These are phyloP conservation scores for Solanum paucissectum DNA, from an alignment of 257 asterid genomes.

Conservation along the genomic window DNA sequence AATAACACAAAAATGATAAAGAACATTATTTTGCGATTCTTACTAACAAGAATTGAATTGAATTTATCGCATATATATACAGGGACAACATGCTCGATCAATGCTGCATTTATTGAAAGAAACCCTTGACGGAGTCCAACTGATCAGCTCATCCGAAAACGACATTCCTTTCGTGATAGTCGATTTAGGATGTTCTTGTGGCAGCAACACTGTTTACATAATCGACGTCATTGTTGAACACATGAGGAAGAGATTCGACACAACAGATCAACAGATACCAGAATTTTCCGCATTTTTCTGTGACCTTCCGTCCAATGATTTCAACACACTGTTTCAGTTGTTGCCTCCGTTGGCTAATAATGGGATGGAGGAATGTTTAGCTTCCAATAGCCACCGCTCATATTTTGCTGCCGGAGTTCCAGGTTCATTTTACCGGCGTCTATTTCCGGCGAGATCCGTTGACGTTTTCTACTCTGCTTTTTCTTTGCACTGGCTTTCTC, in stretches of 20 bases:
- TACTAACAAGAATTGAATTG: background rate
- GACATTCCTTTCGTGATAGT: slow-evolving; percentile 60
- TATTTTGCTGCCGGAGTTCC: slow-evolving; percentile 96
- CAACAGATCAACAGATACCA: slow-evolving; percentile 37
- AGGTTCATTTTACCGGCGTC: slow-evolving; percentile 74
- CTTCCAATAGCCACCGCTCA: slow-evolving; percentile 57
- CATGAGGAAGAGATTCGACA: slow-evolving; percentile 49
- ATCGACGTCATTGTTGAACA: slow-evolving; percentile 67
- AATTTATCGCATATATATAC: background rate
- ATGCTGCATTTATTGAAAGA: slow-evolving; percentile 66
- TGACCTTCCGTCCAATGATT: slow-evolving; percentile 86
- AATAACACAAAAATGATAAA: too few species aligned
- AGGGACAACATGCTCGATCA: slow-evolving; percentile 78
- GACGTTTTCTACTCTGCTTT: slow-evolving; percentile 80
- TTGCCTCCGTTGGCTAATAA: slow-evolving; percentile 44
- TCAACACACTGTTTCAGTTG: slow-evolving; percentile 77
- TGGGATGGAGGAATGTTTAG: slow-evolving; percentile 74
- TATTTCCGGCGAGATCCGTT: slow-evolving; percentile 61
- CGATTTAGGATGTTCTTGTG: slow-evolving; percentile 85
- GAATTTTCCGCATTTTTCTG: slow-evolving; percentile 78
- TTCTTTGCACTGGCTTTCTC: slow-evolving; percentile 96
- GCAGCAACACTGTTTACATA: slow-evolving; percentile 70
- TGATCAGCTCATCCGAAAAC: slow-evolving; percentile 7
- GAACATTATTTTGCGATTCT: background rate
- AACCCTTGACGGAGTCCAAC: slow-evolving; percentile 49